Evolutionary conservation across 2,329 filamentous ascomycete species (phyloP).

Genomic region (Fusarium sp.): DNA sequence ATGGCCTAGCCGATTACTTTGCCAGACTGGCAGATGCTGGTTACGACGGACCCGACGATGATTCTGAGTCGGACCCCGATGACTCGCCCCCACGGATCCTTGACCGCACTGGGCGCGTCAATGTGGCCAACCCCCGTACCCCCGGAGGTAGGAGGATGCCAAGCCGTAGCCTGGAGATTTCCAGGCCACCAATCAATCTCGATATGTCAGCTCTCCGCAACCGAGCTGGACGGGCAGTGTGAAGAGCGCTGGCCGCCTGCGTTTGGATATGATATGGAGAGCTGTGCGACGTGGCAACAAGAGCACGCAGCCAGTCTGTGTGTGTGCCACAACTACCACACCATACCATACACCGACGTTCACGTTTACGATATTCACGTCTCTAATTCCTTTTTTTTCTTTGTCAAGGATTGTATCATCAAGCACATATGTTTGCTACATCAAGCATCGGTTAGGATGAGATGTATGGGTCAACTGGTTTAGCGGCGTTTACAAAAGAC

Average conservation of each 20-base stretch:
- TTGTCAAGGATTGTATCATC: slow-evolving; percentile 29
- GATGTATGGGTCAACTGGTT: slow-evolving; percentile 17
- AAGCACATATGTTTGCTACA: slow-evolving; percentile 33
- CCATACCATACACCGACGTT: slow-evolving; percentile 16
- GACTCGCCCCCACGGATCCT: slow-evolving; percentile 58
- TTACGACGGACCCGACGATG: slow-evolving; percentile 51
- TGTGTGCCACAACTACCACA: neutral
- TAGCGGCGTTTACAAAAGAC: slow-evolving; percentile 40
- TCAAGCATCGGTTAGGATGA: slow-evolving; percentile 26
- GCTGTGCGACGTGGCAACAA: neutral
- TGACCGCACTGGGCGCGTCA: slow-evolving; percentile 65
- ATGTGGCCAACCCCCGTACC: slow-evolving; percentile 66
- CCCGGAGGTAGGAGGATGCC: slow-evolving; percentile 64
- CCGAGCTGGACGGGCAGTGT: slow-evolving; percentile 40
- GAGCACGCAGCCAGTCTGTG: neutral
- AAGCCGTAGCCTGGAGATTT: slow-evolving; percentile 67
- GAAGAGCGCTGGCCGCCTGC: slow-evolving; percentile 36
- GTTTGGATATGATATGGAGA: slow-evolving; percentile 30
- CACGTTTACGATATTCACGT: slow-evolving; percentile 30
- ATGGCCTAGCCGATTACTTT: slow-evolving; percentile 88
- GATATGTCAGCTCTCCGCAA: slow-evolving; percentile 39
- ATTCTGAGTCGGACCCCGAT: slow-evolving; percentile 55
- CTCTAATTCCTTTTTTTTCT: slow-evolving; percentile 23
- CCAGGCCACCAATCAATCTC: slow-evolving; percentile 49
- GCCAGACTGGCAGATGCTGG: slow-evolving; percentile 80